Percentiles rank a stretch among this genome's conserved stretches.
phyloP scores from a whole-genome alignment of 148 eudicot species.

The Dianthus caryophyllus region DNA sequence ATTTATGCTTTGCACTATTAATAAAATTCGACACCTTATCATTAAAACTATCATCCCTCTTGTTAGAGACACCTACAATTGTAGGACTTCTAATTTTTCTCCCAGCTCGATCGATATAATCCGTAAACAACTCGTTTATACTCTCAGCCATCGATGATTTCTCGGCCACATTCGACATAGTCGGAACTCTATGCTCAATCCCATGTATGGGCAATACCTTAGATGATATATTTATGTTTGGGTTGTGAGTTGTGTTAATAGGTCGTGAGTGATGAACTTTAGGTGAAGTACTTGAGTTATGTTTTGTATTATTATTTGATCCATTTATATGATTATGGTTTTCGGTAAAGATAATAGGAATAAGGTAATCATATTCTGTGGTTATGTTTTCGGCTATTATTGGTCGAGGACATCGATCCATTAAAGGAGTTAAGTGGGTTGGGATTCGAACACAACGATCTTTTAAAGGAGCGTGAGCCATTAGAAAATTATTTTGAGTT shows the following conservation, averaged over 20 bases:
- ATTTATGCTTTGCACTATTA: slow-evolving; percentile 16
- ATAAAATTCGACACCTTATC: slow-evolving; percentile 20
- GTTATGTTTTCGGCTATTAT: slow-evolving; percentile 2
- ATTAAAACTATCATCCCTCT: slow-evolving; percentile 19
- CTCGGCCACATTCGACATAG: neutral
- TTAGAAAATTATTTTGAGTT: neutral
- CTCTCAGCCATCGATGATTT: slow-evolving; percentile 22
- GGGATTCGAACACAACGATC: slow-evolving; percentile 22
- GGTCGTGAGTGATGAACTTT: neutral
- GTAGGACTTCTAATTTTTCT: slow-evolving; percentile 20
- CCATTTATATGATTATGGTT: neutral
- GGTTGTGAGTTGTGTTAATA: too few relatives aligned
- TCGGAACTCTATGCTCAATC: slow-evolving; percentile 17
- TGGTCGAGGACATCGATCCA: neutral
- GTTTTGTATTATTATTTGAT: neutral
- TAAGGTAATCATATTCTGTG: neutral
- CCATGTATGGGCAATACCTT: slow-evolving; percentile 16
- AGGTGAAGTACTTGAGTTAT: neutral
- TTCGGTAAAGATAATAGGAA: slow-evolving; percentile 9
- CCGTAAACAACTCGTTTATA: slow-evolving; percentile 19
- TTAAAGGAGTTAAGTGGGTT: too few relatives aligned
- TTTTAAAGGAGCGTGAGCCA: neutral
- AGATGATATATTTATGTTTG: too few relatives aligned
- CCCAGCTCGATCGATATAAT: slow-evolving; percentile 16
- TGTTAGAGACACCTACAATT: neutral